Conservation (phyloP, 106 monocot genomes). For the Dioscorea zingiberensis region DNA sequence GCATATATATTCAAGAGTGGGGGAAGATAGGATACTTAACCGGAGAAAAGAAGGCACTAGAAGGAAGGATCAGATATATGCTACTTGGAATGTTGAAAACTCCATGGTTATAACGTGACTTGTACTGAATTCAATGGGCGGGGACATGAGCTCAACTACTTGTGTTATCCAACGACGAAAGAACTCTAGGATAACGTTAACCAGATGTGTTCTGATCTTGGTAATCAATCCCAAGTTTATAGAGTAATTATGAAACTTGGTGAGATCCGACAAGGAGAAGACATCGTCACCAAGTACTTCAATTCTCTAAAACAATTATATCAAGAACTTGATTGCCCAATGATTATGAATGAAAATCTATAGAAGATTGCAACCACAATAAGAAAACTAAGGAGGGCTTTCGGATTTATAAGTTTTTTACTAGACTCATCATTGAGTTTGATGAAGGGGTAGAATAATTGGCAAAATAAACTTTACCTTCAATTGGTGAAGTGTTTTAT, state of each 20-base stretch:
- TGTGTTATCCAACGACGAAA: neutral
- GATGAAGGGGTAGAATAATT: constrained; percentile 4
- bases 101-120: constrained; percentile 2
- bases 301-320: neutral
- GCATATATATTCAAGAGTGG: too few species aligned
- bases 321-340: neutral
- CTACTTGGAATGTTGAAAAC: neutral
- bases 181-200: neutral
- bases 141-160: neutral
- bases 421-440: too few species aligned
- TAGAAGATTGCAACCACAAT: neutral
- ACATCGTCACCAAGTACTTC: neutral
- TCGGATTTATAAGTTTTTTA: neutral
- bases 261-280: neutral
- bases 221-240: constrained; percentile 3
- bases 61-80: neutral
- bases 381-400: neutral
- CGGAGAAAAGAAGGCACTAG: neutral
- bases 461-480: neutral
- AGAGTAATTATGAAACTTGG: neutral
- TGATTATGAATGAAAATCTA: constrained; percentile 2
- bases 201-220: neutral
- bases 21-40: too few species aligned
- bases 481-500: neutral
- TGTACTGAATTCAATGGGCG: constrained; percentile 3